Conservation (phyloP, 2,329 filamentous ascomycete species). For the Cladosporium sp. region DNA sequence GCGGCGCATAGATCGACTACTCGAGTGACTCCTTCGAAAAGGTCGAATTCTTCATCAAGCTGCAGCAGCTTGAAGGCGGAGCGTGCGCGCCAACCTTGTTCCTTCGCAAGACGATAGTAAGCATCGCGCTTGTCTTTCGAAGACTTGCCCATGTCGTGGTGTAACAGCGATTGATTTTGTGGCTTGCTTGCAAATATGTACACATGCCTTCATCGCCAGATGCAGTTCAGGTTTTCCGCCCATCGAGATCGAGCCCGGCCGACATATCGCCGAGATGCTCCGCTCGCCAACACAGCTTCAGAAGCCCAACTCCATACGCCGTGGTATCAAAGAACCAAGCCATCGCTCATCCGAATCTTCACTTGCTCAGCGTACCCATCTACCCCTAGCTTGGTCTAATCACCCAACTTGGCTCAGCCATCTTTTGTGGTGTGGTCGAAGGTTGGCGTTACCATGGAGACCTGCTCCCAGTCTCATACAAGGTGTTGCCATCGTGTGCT, state of each 20-base stretch:
- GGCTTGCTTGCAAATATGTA: background rate
- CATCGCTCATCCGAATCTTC: too few species aligned
- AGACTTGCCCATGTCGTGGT: slow-evolving; percentile 58
- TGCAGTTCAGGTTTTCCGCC: slow-evolving; percentile 1
- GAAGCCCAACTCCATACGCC: too few species aligned
- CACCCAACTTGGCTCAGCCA: too few species aligned
- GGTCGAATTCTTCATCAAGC: slow-evolving; percentile 91
- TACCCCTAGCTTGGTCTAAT: too few species aligned
- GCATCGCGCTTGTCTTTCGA: slow-evolving; percentile 98
- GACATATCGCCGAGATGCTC: background rate
- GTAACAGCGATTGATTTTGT: background rate
- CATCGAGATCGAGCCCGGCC: background rate
- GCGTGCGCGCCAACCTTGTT: slow-evolving; percentile 95
- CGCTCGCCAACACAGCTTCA: background rate
- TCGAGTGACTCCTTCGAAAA: slow-evolving; percentile 83
- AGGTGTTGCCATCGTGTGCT: too few species aligned
- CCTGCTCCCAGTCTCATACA: too few species aligned
- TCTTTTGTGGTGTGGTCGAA: too few species aligned
- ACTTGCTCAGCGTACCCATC: too few species aligned
- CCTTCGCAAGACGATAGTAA: slow-evolving; percentile 95
- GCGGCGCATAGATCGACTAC: slow-evolving; percentile 96
- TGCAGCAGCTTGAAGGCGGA: slow-evolving; percentile 97
- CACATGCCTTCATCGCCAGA: background rate
- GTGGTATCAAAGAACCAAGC: too few species aligned
- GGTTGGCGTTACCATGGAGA: too few species aligned